Base-by-base conservation (phyloP, 441 rosid genomes). In the Melastoma candidum region DNA sequence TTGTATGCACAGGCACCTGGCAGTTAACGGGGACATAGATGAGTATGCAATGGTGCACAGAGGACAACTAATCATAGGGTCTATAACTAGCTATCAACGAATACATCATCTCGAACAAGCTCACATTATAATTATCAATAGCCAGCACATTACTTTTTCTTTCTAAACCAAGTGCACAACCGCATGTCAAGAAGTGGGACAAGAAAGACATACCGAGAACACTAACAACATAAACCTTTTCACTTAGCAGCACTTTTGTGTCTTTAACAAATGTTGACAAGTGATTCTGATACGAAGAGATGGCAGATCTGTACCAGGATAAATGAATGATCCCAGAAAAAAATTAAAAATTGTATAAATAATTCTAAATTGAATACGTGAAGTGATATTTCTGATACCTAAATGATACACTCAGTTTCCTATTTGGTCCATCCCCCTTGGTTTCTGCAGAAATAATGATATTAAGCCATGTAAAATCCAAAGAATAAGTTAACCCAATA, bases 1-100 rank as follows among this genome's bases (percentile, higher is more conserved):
- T 69, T 92, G 83, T 92, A 92, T 27, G 80, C 81, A 52, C 84
- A 66, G 68, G 84, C 78, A 48, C 98, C 98, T 90, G 77, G 14
- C 49, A 53, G 47, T 51, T 25, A 26, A 48, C 25, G 45, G 7
- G 13, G 36, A 14, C 24, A 49, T 22, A 56, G n/a, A 46, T 12
- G 55, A n/a, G 12, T 12, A 39, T 24, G 27, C 25, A 26, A 46
- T 29, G 47, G n/a, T 29, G 52, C 12, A 47, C 10, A 45, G 51
- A 48, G 26, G 47, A 44, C 32, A 41, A 56, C 48, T 11, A 11
- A 12, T 5, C 46, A 44, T 1, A n/a, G 29, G 48, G 59, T 48
- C 6, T 22, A 49, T 41, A 29, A 54, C 12, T 4, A 46, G 7
- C 36, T 29, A 29, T 29, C 36, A 29, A 29, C 36, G 3, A 29